Base-by-base conservation (phyloP, 2,329 filamentous ascomycete species). In the Hypoxylon sp. region DNA sequence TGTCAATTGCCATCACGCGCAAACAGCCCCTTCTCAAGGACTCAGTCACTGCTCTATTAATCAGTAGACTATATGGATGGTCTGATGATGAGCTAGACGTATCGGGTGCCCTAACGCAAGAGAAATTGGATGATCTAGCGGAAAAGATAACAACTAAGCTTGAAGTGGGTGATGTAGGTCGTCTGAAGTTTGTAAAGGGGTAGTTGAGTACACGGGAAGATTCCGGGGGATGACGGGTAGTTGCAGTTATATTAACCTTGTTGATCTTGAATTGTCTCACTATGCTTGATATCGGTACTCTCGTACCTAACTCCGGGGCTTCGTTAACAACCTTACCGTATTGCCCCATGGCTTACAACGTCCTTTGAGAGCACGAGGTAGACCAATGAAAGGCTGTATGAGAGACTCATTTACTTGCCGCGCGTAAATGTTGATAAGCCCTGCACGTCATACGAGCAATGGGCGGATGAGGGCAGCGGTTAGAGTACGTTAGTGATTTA, bases 21-120 rank as follows among this genome's bases (percentile, higher is more conserved):
- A 52, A 55, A 9, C 60, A 71, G 30, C 61, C 68, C 21, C 62
- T 73, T 27, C 60, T 70, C 25, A 70, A 63, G 32, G 23, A 66
- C 12, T 71, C 65, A 2, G 21, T 65, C 16, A 66, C 66, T 7
- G 61, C 59, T 1, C 56, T 70, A 12, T 46, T 71, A 12, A 16
- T 54, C 7, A 57, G 58, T 39, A 39, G 59, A 27, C 51, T 71
- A 5, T 43, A 69, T 11, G 67, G 65, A 11, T 68, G 65, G 65
- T 21, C 29, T 2, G 62, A 63, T 9, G 61, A 68, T 19, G 67
- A 71, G 39, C 37, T 67, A n/a, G 23, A 59, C 9, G 51, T 67
- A 29, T 9, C 63, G 5, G 37, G 50, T n/a, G 5, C 48, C 43
- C 55, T 61, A 46, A 67, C 63, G 11, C 57, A 52, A 27, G 58